Evolutionary conservation across 108 stramenopile genomes (phyloP).

Genomic region (Cyclotella atomus): DNA sequence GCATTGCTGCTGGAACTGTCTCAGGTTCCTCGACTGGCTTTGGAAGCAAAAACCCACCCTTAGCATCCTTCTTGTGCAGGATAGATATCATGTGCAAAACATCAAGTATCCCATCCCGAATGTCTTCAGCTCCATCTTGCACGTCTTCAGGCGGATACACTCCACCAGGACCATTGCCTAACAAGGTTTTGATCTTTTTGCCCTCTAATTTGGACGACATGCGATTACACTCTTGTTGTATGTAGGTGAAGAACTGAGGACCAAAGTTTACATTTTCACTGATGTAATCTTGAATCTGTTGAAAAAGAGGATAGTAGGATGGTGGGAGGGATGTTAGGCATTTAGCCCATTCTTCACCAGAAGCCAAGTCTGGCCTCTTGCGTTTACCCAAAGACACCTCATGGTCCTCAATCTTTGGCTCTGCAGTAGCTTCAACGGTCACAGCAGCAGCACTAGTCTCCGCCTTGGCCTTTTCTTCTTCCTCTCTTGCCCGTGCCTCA

Average conservation of each 20-base stretch:
- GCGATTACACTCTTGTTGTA: slow-evolving; percentile 59
- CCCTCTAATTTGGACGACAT: slow-evolving; percentile 38
- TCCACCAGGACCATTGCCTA: slow-evolving; percentile 46
- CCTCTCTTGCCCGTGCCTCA: neutral
- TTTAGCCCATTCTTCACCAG: slow-evolving; percentile 74
- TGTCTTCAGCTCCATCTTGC: slow-evolving; percentile 33
- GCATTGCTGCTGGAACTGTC: neutral
- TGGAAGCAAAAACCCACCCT: slow-evolving; percentile 30
- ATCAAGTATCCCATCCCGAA: slow-evolving; percentile 47
- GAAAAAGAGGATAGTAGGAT: slow-evolving; percentile 44
- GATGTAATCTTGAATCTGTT: slow-evolving; percentile 65
- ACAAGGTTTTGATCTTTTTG: slow-evolving; percentile 41
- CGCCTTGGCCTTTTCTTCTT: slow-evolving; percentile 21
- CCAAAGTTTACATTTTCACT: slow-evolving; percentile 69
- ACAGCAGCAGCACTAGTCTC: slow-evolving; percentile 20
- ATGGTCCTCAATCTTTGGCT: slow-evolving; percentile 9
- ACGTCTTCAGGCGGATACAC: slow-evolving; percentile 51
- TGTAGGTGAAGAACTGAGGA: slow-evolving; percentile 67
- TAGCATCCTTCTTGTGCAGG: slow-evolving; percentile 20
- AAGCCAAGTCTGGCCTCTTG: slow-evolving; percentile 60
- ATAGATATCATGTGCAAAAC: slow-evolving; percentile 48
- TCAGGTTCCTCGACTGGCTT: slow-evolving; percentile 14
- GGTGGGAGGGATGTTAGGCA: slow-evolving; percentile 57
- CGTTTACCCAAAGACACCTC: slow-evolving; percentile 48
- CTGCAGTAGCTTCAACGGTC: neutral